Evolutionary conservation across 441 rosid species (phyloP), one percentile per base, ranked within the genome.

Genomic region (Syzygium malaccense): DNA sequence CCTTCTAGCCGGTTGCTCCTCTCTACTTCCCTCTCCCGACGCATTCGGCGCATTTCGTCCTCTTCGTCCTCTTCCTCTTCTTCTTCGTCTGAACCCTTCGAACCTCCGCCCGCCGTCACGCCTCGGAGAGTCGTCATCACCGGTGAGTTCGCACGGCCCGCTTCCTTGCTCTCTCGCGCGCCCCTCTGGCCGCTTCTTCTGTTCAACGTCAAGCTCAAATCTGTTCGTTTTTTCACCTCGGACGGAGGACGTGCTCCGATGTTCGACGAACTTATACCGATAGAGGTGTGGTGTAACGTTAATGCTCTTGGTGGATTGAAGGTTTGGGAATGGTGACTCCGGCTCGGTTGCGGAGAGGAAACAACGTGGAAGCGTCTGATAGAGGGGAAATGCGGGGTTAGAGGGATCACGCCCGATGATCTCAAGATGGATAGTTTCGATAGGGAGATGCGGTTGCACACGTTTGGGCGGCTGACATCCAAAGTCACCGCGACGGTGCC

Each of bases 261-360:
- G 45, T 41, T 41, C 45, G 45, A 41, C 45, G 45, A 41, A 7
- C 45, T 55, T 37, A 55, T 18, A 55, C 17, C 17, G 23, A 55
- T 55, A 55, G 56, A 55, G 56, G 48, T 66, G 33, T 86, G 85
- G 30, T 54, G 62, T n/a, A 51, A 53, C 66, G 25, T 66, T 87
- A 32, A 68, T 68, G 79, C 48, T 83, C 37, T 56, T 60, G 49
- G 45, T 41, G 45, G 45, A 41, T 88, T 89, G 30, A 78, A 89
- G 99, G 99, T 56, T 48, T 98, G 58, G 99, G 99, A 83, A 88
- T 95, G 98, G 97, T 96, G 78, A 96, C 97, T 48, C 99, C 98
- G 11, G 11, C 94, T 98, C 33, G 98, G 99, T 0, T 92, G 95
- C 85, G 98, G 99, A 19, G 98, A 94, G 87, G 98, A 93, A 86